Evolutionary conservation across 805 yeast genomes (phyloP).

Genomic region (Maudiozyma turicensis): DNA sequence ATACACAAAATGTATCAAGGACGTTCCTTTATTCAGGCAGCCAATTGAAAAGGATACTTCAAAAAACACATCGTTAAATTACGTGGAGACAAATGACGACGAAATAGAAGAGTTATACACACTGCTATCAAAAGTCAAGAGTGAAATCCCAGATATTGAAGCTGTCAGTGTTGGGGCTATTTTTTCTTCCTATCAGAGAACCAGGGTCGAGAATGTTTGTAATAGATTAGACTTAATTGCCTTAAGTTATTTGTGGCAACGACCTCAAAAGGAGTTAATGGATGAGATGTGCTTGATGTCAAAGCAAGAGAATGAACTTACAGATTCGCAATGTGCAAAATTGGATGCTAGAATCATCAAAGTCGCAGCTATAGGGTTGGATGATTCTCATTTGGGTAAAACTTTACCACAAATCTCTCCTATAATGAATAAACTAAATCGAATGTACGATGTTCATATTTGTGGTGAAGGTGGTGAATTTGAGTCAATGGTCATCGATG

Average conservation of each 20-base stretch:
- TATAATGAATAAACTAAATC: constrained; percentile 45
- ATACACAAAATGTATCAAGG: constrained; percentile 58
- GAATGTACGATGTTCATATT: constrained; percentile 70
- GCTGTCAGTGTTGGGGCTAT: constrained; percentile 96
- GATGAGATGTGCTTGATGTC: constrained; percentile 56
- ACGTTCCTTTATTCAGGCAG: constrained; percentile 65
- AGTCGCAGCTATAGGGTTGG: constrained; percentile 87
- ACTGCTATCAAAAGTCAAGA: constrained; percentile 41
- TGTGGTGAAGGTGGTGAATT: constrained; percentile 99
- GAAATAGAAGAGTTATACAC: constrained; percentile 78
- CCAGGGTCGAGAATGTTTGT: constrained; percentile 89
- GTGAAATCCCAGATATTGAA: constrained; percentile 57
- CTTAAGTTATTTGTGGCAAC: constrained; percentile 81
- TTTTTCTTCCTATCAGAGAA: constrained; percentile 87
- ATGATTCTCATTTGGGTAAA: constrained; percentile 56
- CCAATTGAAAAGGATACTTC: constrained; percentile 51
- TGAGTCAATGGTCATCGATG: constrained; percentile 85
- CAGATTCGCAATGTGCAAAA: constrained; percentile 6
- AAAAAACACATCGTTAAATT: constrained; percentile 57
- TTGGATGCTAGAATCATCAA: constrained; percentile 80
- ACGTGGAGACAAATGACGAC: constrained; percentile 55
- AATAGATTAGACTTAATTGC: constrained; percentile 56
- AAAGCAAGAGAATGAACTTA: constrained; percentile 12
- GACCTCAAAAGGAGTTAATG: constrained; percentile 73
- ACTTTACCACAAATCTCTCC: constrained; percentile 54